Percentiles rank a stretch among this genome's conserved stretches.
Conservation (phyloP, 495 filamentous ascomycete species). For the Letharia columbiana region DNA sequence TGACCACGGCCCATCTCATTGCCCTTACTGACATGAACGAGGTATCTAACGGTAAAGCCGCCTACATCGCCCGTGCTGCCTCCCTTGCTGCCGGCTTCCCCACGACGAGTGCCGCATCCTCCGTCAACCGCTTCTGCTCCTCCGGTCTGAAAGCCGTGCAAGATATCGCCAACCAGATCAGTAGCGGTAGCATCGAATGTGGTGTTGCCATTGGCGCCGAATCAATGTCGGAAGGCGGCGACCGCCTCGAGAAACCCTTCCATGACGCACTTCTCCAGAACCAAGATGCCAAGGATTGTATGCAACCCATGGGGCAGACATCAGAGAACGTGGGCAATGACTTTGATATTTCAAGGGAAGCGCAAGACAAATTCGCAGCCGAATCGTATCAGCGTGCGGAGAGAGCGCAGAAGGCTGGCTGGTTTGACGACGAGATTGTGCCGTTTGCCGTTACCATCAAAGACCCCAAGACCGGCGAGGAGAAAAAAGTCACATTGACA, state of each 20-base stretch:
- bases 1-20: neutral
- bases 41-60: constrained; percentile 78
- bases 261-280: constrained; percentile 64
- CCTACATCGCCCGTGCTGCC: constrained; percentile 84
- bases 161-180: constrained; percentile 87
- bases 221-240: constrained; percentile 67
- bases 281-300: constrained; percentile 76
- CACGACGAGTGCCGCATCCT: constrained; percentile 70
- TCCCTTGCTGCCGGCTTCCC: constrained; percentile 89
- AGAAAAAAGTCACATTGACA: constrained; percentile 65
- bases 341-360: constrained; percentile 72
- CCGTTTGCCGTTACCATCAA: constrained; percentile 75
- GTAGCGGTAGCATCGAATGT: constrained; percentile 68
- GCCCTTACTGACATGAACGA: constrained; percentile 31
- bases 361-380: constrained; percentile 76
- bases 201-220: constrained; percentile 86
- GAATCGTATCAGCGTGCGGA: constrained; percentile 84
- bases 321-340: constrained; percentile 92
- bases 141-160: constrained; percentile 92
- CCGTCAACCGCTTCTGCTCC: constrained; percentile 92
- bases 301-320: constrained; percentile 96
- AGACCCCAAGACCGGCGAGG: constrained; percentile 71
- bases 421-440: constrained; percentile 90
- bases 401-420: constrained; percentile 81
- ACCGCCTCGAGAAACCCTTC: constrained; percentile 62